Base-by-base conservation (phyloP, 2,329 filamentous ascomycete species). In the Penicillium capsulatum region DNA sequence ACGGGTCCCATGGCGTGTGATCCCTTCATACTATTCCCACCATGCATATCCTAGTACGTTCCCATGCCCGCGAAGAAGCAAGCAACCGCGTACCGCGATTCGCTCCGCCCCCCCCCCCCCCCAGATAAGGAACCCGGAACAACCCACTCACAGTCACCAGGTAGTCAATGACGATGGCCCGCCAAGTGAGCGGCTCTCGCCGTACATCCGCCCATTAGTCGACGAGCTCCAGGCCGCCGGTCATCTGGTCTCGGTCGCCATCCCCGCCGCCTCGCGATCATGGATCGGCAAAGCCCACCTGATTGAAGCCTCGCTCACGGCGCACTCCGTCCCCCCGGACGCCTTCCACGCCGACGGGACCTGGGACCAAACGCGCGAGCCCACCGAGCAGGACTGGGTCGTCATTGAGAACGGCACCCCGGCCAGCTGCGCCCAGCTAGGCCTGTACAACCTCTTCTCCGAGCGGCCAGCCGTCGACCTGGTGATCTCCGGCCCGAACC, bases 251-350 rank as follows among this genome's bases (percentile, higher is more conserved):
- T 94, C 86, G 10, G 89, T 96, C 46, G 86, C 89, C 53, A 79
- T 96, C 24, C 90, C 90, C 5, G 79, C 94, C 61, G 81, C 81
- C 4, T 91, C 95, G 63, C 82, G 90, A 37, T 94, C 87, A 14
- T 96, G 90, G 90, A 95, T 96, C 60, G 89, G 88, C 54, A 96
- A 96, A 72, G 90, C 90, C 1, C 90, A 96, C 67, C 83, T 96
- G 59, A 90, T 95, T 58, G 89, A 89, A 48, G 82, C 89, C 63
- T 81, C 83, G 2, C 76, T 92, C 45, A 86, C 82, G 64, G 88
- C 87, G 5, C 73, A 77, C 28, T 94, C 91, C 70, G 92, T 88
- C 65, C 82, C 81, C 3, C 76, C 76, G 0, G 69, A 69, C 26
- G 72, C 73, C 7, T 71, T 79, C 19, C 64, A 64, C 40, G 61